Percentiles rank a stretch among this genome's conserved stretches.
Conservation (phyloP, 331 rosid species). For the Spiraea crenata region DNA sequence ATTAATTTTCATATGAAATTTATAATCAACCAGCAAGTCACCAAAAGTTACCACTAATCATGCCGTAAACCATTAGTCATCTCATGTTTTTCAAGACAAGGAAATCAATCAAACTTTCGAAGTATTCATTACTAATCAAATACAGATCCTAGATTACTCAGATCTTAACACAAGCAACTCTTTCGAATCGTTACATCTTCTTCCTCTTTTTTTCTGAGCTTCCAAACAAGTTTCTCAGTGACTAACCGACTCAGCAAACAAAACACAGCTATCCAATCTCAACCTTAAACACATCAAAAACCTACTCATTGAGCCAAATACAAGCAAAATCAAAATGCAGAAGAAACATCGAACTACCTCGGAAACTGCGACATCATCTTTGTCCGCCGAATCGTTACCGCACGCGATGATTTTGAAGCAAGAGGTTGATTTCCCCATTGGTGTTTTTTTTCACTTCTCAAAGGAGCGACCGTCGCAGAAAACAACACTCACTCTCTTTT, state of each 20-base stretch:
- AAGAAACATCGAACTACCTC: constrained; percentile 30
- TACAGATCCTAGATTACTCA: constrained; percentile 22
- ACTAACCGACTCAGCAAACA: neutral
- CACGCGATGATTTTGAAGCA: constrained; percentile 83
- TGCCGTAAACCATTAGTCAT: neutral
- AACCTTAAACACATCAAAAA: no score
- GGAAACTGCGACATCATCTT: constrained; percentile 42
- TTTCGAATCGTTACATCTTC: neutral
- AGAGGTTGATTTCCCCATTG: constrained; percentile 70
- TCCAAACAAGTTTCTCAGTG: constrained; percentile 14
- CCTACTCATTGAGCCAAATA: no score
- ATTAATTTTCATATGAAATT: neutral
- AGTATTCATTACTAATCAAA: neutral
- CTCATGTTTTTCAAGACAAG: neutral
- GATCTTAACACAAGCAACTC: constrained; percentile 24
- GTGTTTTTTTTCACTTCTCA: neutral
- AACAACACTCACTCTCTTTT: neutral
- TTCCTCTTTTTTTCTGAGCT: neutral
- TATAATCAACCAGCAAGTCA: neutral
- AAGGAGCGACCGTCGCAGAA: neutral
- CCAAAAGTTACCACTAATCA: neutral
- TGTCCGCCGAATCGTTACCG: constrained; percentile 57
- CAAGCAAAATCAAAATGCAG: neutral
- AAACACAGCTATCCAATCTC: neutral
- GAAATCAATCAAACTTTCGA: neutral